These are phyloP conservation scores for Mangifera indica DNA, from an alignment of 345 rosid species.

Conservation along the genomic window DNA sequence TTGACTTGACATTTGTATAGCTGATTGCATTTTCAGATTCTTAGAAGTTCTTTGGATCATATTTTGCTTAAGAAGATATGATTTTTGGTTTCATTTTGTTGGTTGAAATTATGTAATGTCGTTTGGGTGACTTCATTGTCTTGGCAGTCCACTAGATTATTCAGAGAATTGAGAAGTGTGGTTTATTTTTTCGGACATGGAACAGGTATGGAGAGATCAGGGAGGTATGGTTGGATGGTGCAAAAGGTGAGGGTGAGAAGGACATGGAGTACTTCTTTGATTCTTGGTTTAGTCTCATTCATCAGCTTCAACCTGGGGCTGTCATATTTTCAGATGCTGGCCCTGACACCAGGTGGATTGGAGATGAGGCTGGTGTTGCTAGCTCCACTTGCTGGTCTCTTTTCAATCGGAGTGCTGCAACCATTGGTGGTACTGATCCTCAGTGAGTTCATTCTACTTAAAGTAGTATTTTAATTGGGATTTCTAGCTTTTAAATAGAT, in stretches of 20 bases:
- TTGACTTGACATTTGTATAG: not conserved
- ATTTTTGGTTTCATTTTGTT: not conserved
- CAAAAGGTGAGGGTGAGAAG: slow-evolving; percentile 73
- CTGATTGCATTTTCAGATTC: not conserved
- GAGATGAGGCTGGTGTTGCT: slow-evolving; percentile 76
- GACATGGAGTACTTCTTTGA: slow-evolving; percentile 77
- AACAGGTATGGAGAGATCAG: slow-evolving; percentile 79
- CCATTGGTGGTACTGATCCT: slow-evolving; percentile 60
- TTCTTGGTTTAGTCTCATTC: slow-evolving; percentile 76
- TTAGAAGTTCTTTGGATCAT: not conserved
- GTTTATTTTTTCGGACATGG: not conserved
- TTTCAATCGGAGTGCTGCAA: slow-evolving; percentile 58
- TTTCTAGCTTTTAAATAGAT: slow-evolving; percentile 1
- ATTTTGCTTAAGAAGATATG: not conserved
- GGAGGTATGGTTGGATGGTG: slow-evolving; percentile 84
- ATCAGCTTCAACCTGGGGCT: slow-evolving; percentile 70
- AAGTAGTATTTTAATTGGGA: not conserved
- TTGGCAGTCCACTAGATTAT: not conserved
- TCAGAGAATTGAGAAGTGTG: not conserved
- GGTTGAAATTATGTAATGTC: not conserved
- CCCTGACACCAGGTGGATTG: slow-evolving; percentile 78
- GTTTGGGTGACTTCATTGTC: not conserved
- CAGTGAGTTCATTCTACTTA: slow-evolving; percentile 40
- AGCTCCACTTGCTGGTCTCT: slow-evolving; percentile 83
- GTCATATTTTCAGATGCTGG: slow-evolving; percentile 86